Evolutionary conservation across 768 basidiomycete genomes (phyloP), one percentile per base, ranked within the genome.

Genomic region (Tylopilus subfusipes): DNA sequence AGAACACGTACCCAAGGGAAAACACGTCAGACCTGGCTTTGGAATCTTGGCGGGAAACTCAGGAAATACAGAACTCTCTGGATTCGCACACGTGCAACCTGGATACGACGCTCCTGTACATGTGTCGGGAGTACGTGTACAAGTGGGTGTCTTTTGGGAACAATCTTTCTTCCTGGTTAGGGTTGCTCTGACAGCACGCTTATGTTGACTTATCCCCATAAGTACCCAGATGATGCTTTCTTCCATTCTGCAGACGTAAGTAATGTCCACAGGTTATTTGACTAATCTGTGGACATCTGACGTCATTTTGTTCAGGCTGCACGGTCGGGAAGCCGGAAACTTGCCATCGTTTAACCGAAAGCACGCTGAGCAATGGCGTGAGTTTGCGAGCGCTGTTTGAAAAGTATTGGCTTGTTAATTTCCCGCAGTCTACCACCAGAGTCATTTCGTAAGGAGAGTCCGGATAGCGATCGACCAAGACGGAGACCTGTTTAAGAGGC

Each of bases 351-450:
- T 88, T 74, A 87, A 81, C 54, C 82, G 82, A 7, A 81, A 82
- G 61, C 85, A 89, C 54, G 83, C 85, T 0, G 82, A 86, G 59
- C 86, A 90, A 62, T 91, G 89, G 89, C 74, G 89, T 91, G 70
- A 68, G 88, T 83, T 25, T 50, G 12, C 6, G 8, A 16, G 34
- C 16, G 30, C 36, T 21, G 27, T 12, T 38, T 54, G 39, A 30
- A 44, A 22, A 27, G 31, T 31, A 18, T 56, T 25, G 45, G 47
- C 52, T 16, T 40, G 33, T 54, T 52, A 50, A 54, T 19, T 49
- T 33, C 18, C 46, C 24, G 36, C 59, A 90, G 88, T 90, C 13
- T 79, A 76, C 56, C 85, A 90, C 61, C 86, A 89, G 60, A 78
- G 78, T 27, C 81, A 80, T 34, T 79, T 89, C 29, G 78, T 87